Percentiles rank a stretch among this genome's conserved stretches.
These are phyloP conservation scores for Nadsonia starkeyi-henricii DNA, from an alignment of 1,139 yeast species.

Conservation along the genomic window DNA sequence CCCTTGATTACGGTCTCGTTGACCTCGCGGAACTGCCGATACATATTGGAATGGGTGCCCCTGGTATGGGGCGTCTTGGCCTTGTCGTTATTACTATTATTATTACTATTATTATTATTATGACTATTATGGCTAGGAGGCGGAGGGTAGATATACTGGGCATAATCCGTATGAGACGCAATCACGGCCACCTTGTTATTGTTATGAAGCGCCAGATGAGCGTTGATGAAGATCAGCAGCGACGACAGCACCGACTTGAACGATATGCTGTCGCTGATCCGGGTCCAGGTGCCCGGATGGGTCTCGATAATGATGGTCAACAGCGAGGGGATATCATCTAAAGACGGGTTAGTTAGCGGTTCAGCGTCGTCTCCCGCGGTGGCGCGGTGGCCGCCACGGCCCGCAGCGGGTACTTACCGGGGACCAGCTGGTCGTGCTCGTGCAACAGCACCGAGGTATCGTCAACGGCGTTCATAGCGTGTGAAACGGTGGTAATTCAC, in stretches of 20 bases:
- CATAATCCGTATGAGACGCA: slow-evolving; percentile 60
- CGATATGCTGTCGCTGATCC: slow-evolving; percentile 31
- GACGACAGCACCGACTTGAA: slow-evolving; percentile 46
- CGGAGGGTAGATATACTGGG: slow-evolving; percentile 57
- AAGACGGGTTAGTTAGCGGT: neutral
- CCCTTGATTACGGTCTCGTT: slow-evolving; percentile 65
- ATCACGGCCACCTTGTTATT: slow-evolving; percentile 76
- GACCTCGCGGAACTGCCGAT: slow-evolving; percentile 70
- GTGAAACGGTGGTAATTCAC: too few species aligned
- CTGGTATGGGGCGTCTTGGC: too few species aligned
- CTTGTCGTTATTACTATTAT: too few species aligned
- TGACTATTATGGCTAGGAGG: slow-evolving; percentile 6
- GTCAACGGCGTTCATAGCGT: neutral
- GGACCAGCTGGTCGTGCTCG: neutral
- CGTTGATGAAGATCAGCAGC: slow-evolving; percentile 60
- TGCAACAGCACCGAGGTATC: neutral
- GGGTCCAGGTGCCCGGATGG: slow-evolving; percentile 65
- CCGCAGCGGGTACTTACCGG: neutral
- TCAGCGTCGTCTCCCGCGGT: too few species aligned
- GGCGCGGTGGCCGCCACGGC: too few species aligned
- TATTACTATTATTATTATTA: too few species aligned
- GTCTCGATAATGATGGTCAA: slow-evolving; percentile 69
- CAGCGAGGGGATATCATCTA: slow-evolving; percentile 42
- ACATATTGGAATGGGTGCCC: slow-evolving; percentile 36
- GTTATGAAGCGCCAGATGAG: slow-evolving; percentile 75